Percentiles rank a stretch among this genome's conserved stretches.
phyloP scores from a whole-genome alignment of 2,329 filamentous ascomycete genomes.

The Colletotrichum sp. region DNA sequence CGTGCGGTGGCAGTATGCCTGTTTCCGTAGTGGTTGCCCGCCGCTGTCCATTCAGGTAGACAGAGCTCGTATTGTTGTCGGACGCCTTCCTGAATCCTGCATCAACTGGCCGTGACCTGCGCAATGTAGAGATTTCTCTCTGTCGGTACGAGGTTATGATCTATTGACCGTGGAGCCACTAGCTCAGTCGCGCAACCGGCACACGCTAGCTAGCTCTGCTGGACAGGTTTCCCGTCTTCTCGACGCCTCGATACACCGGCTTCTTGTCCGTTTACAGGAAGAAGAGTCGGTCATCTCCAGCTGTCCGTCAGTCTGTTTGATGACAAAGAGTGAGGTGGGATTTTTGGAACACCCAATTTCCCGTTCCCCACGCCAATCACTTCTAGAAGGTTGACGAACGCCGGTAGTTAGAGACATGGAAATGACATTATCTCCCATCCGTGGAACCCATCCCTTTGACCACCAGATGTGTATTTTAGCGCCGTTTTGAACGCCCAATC shows the following conservation, averaged over 20 bases:
- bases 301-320: not conserved
- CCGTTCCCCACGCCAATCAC: constrained; percentile 20
- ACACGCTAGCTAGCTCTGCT: constrained; percentile 4
- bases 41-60: constrained; percentile 9
- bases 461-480: too few species aligned
- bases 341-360: constrained; percentile 18
- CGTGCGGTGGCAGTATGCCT: not conserved
- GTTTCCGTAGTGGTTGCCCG: not conserved
- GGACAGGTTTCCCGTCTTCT: not conserved
- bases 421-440: constrained; percentile 21
- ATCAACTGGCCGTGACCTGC: not conserved
- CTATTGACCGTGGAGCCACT: constrained; percentile 8
- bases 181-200: not conserved
- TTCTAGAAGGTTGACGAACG: constrained; percentile 22
- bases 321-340: not conserved
- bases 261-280: not conserved
- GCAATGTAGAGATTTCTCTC: not conserved
- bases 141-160: not conserved
- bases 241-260: not conserved
- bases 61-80: not conserved
- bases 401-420: constrained; percentile 19
- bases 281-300: not conserved
- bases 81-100: constrained; percentile 2
- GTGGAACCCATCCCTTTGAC: not conserved
- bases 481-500: too few species aligned